These are phyloP conservation scores for Apophysomyces variabilis DNA, from an alignment of 371 early-diverging fungal species.

Conservation along the genomic window DNA sequence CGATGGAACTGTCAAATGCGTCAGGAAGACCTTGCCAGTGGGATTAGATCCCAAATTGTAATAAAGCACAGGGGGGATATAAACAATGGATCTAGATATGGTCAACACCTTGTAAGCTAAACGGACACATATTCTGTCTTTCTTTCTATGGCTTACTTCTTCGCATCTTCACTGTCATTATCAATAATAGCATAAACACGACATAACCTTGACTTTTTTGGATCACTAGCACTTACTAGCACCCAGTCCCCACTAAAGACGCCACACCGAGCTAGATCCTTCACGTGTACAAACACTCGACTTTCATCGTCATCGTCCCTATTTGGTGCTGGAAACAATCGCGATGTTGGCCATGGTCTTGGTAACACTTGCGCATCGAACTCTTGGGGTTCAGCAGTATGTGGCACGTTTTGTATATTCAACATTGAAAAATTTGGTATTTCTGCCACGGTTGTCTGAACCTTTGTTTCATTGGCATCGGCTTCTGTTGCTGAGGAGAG, in stretches of 20 bases:
- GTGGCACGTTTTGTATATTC: slow-evolving; percentile 24
- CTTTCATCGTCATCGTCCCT: slow-evolving; percentile 61
- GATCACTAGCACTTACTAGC: slow-evolving; percentile 36
- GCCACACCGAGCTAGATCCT: slow-evolving; percentile 63
- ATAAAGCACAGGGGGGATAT: slow-evolving; percentile 63
- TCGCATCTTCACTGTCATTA: slow-evolving; percentile 11
- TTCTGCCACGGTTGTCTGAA: slow-evolving; percentile 11
- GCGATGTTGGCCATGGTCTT: slow-evolving; percentile 51
- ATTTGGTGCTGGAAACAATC: slow-evolving; percentile 57
- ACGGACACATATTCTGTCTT: background rate
- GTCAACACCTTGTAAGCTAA: background rate
- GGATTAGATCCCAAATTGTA: slow-evolving; percentile 57
- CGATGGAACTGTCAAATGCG: slow-evolving; percentile 39
- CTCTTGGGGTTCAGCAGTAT: slow-evolving; percentile 39
- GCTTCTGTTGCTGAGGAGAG: slow-evolving; percentile 40
- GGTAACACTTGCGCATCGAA: slow-evolving; percentile 42
- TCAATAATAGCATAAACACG: slow-evolving; percentile 46
- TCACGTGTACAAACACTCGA: slow-evolving; percentile 59
- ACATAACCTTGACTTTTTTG: slow-evolving; percentile 54
- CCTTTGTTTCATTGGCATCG: slow-evolving; percentile 1
- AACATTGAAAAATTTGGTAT: slow-evolving; percentile 28
- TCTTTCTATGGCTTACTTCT: slow-evolving; percentile 19
- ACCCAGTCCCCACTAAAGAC: slow-evolving; percentile 83
- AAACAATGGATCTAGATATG: slow-evolving; percentile 29
- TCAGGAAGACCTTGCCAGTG: slow-evolving; percentile 29